Conservation (phyloP, 2,329 filamentous ascomycete genomes). For the Aspergillus luchuensis region DNA sequence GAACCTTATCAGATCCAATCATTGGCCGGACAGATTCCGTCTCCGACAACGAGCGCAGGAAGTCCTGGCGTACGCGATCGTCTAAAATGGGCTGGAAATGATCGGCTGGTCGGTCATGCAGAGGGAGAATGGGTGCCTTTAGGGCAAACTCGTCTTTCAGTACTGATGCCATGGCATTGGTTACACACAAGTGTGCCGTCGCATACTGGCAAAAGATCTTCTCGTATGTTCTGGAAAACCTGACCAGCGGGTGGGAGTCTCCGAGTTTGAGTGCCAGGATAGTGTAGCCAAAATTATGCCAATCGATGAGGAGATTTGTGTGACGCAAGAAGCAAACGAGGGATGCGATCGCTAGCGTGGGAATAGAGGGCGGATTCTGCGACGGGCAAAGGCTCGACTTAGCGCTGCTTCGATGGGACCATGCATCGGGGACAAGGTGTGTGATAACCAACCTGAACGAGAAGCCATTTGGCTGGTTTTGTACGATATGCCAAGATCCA, state of each 20-base stretch:
- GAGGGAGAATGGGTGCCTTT: constrained; percentile 64
- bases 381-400: neutral
- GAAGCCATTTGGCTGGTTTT: constrained; percentile 76
- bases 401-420: neutral
- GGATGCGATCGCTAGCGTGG: constrained; percentile 76
- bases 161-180: constrained; percentile 79
- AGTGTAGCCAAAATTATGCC: constrained; percentile 98
- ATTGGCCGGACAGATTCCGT: constrained; percentile 62
- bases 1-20: constrained; percentile 61
- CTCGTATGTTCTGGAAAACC: constrained; percentile 77
- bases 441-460: constrained; percentile 66
- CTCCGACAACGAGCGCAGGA: constrained; percentile 67
- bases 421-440: neutral
- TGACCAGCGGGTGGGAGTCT: constrained; percentile 70
- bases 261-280: constrained; percentile 74
- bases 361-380: constrained; percentile 92
- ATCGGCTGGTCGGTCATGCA: constrained; percentile 83
- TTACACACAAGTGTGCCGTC: constrained; percentile 80
- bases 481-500: constrained; percentile 72
- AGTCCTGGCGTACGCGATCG: constrained; percentile 53
- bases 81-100: constrained; percentile 73
- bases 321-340: constrained; percentile 74
- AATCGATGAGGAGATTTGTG: constrained; percentile 85
- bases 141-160: constrained; percentile 69
- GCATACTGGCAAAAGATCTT: constrained; percentile 68